Conservation (phyloP, 1,284 basidiomycete species). For the Sanghuangporus baumii region DNA sequence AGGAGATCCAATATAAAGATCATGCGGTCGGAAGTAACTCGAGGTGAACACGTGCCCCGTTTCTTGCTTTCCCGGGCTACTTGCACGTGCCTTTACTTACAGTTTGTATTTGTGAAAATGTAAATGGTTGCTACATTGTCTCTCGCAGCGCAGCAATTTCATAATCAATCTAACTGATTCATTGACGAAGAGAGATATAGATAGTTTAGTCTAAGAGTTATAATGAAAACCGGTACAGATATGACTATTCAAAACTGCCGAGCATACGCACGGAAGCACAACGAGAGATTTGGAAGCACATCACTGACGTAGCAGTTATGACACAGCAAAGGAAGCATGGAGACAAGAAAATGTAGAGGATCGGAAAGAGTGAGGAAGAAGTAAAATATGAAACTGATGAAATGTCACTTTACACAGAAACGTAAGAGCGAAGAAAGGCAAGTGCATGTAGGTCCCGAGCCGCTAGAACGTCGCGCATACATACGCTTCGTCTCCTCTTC, state of each 20-base stretch:
- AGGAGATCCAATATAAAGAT: not conserved
- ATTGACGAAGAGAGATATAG: not conserved
- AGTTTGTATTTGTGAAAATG: not conserved
- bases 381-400: not conserved
- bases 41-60: not conserved
- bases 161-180: not conserved
- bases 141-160: too few species aligned
- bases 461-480: not conserved
- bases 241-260: not conserved
- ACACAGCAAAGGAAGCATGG: not conserved
- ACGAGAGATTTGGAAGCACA: not conserved
- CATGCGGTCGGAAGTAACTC: not conserved
- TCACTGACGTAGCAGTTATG: not conserved
- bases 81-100: not conserved
- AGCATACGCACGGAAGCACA: not conserved
- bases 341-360: not conserved
- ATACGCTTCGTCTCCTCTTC: not conserved
- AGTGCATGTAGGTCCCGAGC: not conserved
- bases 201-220: not conserved
- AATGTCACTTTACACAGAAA: not conserved
- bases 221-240: not conserved
- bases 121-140: too few species aligned
- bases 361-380: not conserved
- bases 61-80: not conserved
- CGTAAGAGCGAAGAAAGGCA: not conserved